A percentile compares a stretch with the other conserved stretches of the same genome.
These are phyloP conservation scores for Phaeosphaeria sp. DNA, from an alignment of 2,329 filamentous ascomycete genomes.

Conservation along the genomic window DNA sequence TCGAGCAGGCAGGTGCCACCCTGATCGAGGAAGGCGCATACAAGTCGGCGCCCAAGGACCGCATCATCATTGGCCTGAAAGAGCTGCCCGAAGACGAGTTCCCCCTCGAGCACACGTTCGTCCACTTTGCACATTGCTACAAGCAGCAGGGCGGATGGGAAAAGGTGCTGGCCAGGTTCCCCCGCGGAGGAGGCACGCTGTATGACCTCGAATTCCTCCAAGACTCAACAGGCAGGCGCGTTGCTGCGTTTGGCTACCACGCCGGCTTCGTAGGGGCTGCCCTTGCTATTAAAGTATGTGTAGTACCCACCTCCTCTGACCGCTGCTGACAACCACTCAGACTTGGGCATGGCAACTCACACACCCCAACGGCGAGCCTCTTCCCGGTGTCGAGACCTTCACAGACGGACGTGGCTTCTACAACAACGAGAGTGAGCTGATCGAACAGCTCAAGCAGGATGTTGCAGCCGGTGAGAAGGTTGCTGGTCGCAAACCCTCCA, in stretches of 20 bases:
- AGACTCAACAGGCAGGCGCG: constrained; percentile 72
- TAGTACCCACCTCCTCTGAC: neutral
- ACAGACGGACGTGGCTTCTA: constrained; percentile 62
- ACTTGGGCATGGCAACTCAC: constrained; percentile 84
- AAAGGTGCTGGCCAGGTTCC: constrained; percentile 78
- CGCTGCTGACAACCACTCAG: constrained; percentile 51
- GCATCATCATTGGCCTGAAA: constrained; percentile 52
- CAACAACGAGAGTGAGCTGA: constrained; percentile 75
- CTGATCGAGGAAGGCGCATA: constrained; percentile 48
- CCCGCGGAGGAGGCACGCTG: constrained; percentile 76
- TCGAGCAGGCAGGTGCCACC: constrained; percentile 46
- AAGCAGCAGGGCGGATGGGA: constrained; percentile 66
- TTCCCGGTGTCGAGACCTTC: constrained; percentile 67
- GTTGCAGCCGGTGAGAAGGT: constrained; percentile 72
- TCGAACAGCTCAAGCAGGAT: constrained; percentile 74
- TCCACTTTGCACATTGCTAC: constrained; percentile 53
- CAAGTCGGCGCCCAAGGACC: constrained; percentile 46
- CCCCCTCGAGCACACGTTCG: constrained; percentile 49
- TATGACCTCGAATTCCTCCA: constrained; percentile 88
- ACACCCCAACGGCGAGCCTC: constrained; percentile 68
- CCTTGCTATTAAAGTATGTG: constrained; percentile 48
- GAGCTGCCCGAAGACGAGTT: constrained; percentile 49
- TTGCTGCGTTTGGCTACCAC: constrained; percentile 71
- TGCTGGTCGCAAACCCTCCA: constrained; percentile 70
- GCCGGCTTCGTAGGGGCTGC: constrained; percentile 56